A percentile compares a stretch with the other conserved stretches of the same genome.
Evolutionary conservation across 2,329 filamentous ascomycete genomes (phyloP).

Genomic region (Trichoderma sp.): DNA sequence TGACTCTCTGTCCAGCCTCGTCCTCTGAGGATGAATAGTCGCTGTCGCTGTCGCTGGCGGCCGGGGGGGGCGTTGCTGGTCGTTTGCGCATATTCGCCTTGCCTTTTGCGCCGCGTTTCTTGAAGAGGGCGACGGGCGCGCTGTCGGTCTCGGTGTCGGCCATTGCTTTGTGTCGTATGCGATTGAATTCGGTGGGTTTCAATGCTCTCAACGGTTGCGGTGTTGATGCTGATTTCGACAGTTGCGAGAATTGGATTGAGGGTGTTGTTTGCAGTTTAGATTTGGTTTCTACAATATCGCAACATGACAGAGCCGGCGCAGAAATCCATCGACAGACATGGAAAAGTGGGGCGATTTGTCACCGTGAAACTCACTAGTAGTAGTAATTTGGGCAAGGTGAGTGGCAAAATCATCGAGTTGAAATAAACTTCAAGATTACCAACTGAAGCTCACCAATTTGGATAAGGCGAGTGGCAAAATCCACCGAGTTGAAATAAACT

Average conservation of each 20-base stretch:
- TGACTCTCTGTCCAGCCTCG: conserved; percentile 71
- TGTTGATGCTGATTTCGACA: no score
- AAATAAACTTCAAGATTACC: no score
- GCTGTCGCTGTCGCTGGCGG: conserved; percentile 56
- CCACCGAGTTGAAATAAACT: no score
- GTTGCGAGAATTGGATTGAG: background rate
- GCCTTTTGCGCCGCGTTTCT: conserved; percentile 75
- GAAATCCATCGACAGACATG: background rate
- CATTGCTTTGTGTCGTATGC: background rate
- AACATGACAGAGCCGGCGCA: background rate
- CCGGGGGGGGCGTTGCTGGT: conserved; percentile 71
- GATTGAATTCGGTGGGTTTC: background rate
- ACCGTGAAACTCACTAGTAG: background rate
- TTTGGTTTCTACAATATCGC: background rate
- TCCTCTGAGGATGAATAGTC: conserved; percentile 73
- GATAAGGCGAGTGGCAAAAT: no score
- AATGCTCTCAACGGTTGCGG: no score
- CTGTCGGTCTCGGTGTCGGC: background rate
- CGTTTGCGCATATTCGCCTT: conserved; percentile 79
- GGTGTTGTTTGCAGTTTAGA: background rate
- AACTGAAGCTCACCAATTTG: no score
- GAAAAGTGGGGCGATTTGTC: background rate
- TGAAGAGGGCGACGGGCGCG: conserved; percentile 68
- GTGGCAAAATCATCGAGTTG: background rate
- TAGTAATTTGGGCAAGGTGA: background rate